These are phyloP conservation scores for Iris pallida DNA, from an alignment of 116 monocot genomes.

Conservation along the genomic window DNA sequence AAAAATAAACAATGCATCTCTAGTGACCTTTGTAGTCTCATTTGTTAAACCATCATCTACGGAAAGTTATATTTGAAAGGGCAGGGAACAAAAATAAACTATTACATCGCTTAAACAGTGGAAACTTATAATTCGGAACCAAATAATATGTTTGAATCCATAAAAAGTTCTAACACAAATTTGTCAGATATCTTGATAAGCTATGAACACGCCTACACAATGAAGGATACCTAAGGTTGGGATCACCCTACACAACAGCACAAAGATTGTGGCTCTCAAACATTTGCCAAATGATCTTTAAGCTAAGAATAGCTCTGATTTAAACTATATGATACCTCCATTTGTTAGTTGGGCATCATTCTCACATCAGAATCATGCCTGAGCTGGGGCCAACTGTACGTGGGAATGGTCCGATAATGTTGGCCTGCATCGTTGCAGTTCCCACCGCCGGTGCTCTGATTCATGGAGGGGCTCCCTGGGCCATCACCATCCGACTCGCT, in stretches of 20 bases:
- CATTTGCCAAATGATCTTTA: background rate
- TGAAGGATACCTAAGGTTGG: too few relatives aligned
- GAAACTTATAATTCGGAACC: too few relatives aligned
- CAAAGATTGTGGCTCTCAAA: background rate
- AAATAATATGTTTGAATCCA: too few relatives aligned
- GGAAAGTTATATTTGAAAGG: too few relatives aligned
- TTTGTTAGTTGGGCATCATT: background rate
- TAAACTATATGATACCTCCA: background rate
- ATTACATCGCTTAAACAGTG: too few relatives aligned
- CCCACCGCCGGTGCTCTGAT: constrained; percentile 22
- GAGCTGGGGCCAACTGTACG: constrained; percentile 8
- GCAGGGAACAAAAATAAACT: too few relatives aligned
- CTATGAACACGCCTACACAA: too few relatives aligned
- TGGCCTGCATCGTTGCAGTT: constrained; percentile 34
- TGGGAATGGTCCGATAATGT: constrained; percentile 7
- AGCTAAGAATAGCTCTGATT: background rate
- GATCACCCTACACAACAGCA: background rate
- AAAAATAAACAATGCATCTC: too few relatives aligned
- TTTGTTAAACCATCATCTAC: too few relatives aligned
- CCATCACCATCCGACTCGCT: constrained; percentile 19
- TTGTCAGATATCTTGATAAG: too few relatives aligned
- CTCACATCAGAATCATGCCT: constrained; percentile 9
- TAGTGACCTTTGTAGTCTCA: too few relatives aligned
- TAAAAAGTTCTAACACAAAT: too few relatives aligned
- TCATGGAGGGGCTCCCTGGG: constrained; percentile 33